Percentiles rank a stretch among this genome's conserved stretches.
Evolutionary conservation across 2,329 filamentous ascomycete species (phyloP).

Genomic region (Alternaria sp.): DNA sequence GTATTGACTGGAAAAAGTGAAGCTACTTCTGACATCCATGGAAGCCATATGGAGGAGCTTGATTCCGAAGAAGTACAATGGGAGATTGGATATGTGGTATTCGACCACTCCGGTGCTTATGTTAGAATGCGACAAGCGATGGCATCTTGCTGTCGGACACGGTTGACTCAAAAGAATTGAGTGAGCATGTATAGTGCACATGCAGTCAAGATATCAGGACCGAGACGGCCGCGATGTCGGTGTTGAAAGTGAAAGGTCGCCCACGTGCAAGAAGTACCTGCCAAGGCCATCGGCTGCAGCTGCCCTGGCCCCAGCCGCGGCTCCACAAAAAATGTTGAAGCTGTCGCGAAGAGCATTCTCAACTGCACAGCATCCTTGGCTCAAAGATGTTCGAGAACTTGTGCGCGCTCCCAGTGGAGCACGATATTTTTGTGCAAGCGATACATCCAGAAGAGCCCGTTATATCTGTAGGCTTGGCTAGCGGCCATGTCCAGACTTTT

Average conservation of each 20-base stretch:
- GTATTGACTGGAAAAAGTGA: too few relatives aligned
- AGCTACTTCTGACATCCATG: background rate
- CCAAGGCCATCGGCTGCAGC: slow-evolving; percentile 28
- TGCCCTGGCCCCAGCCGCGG: slow-evolving; percentile 19
- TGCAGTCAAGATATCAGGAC: background rate
- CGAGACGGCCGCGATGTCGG: background rate
- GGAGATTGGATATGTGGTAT: background rate
- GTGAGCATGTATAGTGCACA: background rate
- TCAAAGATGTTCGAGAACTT: slow-evolving; percentile 84
- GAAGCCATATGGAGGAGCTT: background rate
- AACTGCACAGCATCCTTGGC: slow-evolving; percentile 7
- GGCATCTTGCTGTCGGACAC: background rate
- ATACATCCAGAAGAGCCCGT: slow-evolving; percentile 86
- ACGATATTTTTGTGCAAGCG: slow-evolving; percentile 88
- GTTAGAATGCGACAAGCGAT: background rate
- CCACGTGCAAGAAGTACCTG: slow-evolving; percentile 14
- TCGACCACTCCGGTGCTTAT: background rate
- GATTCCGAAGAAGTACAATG: background rate
- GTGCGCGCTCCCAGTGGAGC: slow-evolving; percentile 84
- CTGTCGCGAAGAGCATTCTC: slow-evolving; percentile 13
- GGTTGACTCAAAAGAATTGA: background rate
- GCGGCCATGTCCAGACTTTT: slow-evolving; percentile 86
- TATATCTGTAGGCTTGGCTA: slow-evolving; percentile 84
- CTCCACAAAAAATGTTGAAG: slow-evolving; percentile 40
- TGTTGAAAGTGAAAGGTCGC: background rate